Percentiles rank a stretch among this genome's conserved stretches.
Conservation (phyloP, 139 green algal species). For the Ostreobium quekettii region DNA sequence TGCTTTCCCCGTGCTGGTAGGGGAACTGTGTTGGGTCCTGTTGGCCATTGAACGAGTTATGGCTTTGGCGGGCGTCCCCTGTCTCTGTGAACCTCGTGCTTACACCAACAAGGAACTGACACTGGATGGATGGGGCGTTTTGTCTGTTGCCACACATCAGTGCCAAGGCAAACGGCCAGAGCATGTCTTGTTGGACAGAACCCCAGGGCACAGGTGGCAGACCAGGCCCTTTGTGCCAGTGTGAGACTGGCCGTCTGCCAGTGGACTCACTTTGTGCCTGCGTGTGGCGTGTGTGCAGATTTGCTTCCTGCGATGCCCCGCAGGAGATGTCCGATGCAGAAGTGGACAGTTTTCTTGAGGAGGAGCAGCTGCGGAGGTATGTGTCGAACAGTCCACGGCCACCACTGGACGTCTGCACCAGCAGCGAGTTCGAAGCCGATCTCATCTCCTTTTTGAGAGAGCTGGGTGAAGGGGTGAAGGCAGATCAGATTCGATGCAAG, state of each 20-base stretch:
- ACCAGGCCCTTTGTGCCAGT: too few relatives aligned
- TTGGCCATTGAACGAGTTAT: too few relatives aligned
- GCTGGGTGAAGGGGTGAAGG: slow-evolving; percentile 28
- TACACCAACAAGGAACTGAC: too few relatives aligned
- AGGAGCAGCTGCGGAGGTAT: slow-evolving; percentile 19
- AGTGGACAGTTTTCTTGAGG: slow-evolving; percentile 27
- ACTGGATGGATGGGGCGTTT: too few relatives aligned
- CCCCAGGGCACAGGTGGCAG: too few relatives aligned
- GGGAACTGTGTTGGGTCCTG: too few relatives aligned
- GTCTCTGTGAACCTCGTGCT: neutral
- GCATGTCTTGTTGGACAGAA: too few relatives aligned
- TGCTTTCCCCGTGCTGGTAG: too few relatives aligned
- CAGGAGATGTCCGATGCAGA: slow-evolving; percentile 29
- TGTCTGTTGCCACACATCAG: too few relatives aligned
- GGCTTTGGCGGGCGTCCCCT: too few relatives aligned
- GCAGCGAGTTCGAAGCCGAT: slow-evolving; percentile 37
- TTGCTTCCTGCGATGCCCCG: slow-evolving; percentile 7
- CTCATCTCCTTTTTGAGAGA: slow-evolving; percentile 31
- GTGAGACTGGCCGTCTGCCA: too few relatives aligned
- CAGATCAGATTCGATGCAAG: slow-evolving; percentile 22
- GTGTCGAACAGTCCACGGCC: slow-evolving; percentile 21
- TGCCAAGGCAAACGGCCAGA: too few relatives aligned
- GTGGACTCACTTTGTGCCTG: neutral
- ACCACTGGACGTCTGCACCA: slow-evolving; percentile 23
- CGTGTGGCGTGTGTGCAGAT: slow-evolving; percentile 10